phyloP scores from a whole-genome alignment of 1,284 basidiomycete genomes.

The Cutaneotrichosporon dermatis region DNA sequence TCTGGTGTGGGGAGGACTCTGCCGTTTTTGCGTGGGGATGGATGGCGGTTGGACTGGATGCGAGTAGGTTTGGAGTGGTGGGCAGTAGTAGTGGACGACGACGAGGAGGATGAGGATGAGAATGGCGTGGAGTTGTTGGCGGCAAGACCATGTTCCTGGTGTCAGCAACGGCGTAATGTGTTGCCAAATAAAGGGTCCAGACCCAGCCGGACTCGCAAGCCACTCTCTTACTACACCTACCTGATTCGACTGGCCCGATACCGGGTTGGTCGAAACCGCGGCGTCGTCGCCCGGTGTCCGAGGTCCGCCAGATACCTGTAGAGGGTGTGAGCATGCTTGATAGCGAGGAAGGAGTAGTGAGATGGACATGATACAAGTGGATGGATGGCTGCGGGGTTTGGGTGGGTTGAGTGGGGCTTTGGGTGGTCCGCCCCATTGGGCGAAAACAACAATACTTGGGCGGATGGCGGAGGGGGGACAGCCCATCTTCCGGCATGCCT shows the following conservation, averaged over 20 bases:
- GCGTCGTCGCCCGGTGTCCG: constrained; percentile 12
- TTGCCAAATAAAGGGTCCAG: constrained; percentile 1
- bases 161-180: constrained; percentile 10
- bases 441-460: constrained; percentile 18
- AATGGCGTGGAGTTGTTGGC: not conserved
- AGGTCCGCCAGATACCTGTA: constrained; percentile 3
- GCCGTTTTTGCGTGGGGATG: constrained; percentile 21
- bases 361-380: not conserved
- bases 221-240: too few species aligned
- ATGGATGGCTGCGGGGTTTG: not conserved
- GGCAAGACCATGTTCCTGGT: constrained; percentile 4
- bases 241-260: constrained; percentile 1
- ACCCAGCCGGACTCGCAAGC: not conserved
- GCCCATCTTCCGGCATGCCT: not conserved
- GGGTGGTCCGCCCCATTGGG: constrained; percentile 2
- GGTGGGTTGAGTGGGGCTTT: not conserved
- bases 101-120: not conserved
- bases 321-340: not conserved
- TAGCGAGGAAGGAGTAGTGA: not conserved
- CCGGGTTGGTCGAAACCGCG: not conserved
- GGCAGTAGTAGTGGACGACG: not conserved
- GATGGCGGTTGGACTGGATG: not conserved
- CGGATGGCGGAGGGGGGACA: not conserved
- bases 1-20: constrained; percentile 27
- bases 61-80: not conserved